phyloP scores from a whole-genome alignment of 2,329 filamentous ascomycete genomes.

The Sclerotinia sclerotiorum region DNA sequence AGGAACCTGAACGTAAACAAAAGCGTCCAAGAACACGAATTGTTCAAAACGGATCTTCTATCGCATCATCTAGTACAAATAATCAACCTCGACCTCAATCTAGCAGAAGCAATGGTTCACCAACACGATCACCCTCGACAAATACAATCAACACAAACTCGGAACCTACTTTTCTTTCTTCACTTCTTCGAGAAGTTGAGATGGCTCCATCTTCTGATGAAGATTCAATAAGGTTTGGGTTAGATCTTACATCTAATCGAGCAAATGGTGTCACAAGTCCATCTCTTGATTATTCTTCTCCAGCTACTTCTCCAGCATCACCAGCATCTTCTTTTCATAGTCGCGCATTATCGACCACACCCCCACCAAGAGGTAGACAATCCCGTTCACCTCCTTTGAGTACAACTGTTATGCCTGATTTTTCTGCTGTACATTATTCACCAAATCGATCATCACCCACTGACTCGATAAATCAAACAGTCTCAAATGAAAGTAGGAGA shows the following conservation, averaged over 20 bases:
- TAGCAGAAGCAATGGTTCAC: not conserved
- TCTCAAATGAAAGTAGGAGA: slow-evolving; percentile 33
- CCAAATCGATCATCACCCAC: slow-evolving; percentile 54
- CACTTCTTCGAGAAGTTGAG: slow-evolving; percentile 85
- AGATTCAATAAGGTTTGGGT: slow-evolving; percentile 43
- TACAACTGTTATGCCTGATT: slow-evolving; percentile 70
- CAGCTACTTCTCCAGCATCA: slow-evolving; percentile 65
- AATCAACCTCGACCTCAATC: not conserved
- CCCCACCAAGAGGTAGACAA: slow-evolving; percentile 61
- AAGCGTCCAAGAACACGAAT: slow-evolving; percentile 83
- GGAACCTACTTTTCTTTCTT: slow-evolving; percentile 79
- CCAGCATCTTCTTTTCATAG: slow-evolving; percentile 64
- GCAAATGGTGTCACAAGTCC: slow-evolving; percentile 38
- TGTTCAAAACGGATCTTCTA: slow-evolving; percentile 53
- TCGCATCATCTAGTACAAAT: slow-evolving; percentile 24
- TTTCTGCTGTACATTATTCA: slow-evolving; percentile 73
- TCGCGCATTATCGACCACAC: slow-evolving; percentile 65
- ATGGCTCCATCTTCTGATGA: slow-evolving; percentile 59
- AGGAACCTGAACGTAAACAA: slow-evolving; percentile 75
- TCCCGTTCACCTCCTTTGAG: slow-evolving; percentile 69
- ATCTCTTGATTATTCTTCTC: slow-evolving; percentile 56
- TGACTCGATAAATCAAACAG: slow-evolving; percentile 21
- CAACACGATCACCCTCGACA: not conserved
- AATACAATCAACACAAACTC: slow-evolving; percentile 40
- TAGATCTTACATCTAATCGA: slow-evolving; percentile 29